These are phyloP conservation scores for Umbelopsis ramanniana DNA, from an alignment of 192 early-diverging fungal genomes.

Conservation along the genomic window DNA sequence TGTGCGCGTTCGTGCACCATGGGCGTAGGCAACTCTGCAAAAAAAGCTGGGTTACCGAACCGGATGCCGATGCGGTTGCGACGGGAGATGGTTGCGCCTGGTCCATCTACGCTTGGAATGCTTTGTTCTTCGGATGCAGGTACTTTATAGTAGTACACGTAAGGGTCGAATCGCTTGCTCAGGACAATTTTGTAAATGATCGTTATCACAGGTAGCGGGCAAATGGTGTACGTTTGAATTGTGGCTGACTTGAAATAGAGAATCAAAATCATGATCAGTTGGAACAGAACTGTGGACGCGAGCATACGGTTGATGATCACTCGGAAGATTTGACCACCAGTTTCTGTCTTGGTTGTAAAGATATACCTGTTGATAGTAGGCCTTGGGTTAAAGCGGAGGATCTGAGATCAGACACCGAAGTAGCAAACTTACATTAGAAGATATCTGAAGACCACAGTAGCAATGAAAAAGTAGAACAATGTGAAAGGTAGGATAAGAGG, in stretches of 20 bases:
- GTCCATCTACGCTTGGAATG: conserved; percentile 43
- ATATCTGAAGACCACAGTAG: conserved; percentile 75
- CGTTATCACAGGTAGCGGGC: conserved; percentile 68
- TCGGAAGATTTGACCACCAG: conserved; percentile 74
- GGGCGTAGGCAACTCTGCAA: conserved; percentile 63
- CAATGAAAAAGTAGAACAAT: conserved; percentile 63
- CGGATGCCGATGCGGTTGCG: conserved; percentile 49
- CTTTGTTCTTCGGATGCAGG: neutral
- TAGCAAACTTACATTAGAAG: conserved; percentile 58
- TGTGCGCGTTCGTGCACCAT: conserved; percentile 70
- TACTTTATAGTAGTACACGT: conserved; percentile 56
- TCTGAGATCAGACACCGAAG: neutral
- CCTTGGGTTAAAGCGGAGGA: neutral
- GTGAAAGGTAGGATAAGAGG: conserved; percentile 72
- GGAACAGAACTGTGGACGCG: conserved; percentile 66
- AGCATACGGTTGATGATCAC: conserved; percentile 72
- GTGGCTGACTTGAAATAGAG: conserved; percentile 53
- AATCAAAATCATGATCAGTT: conserved; percentile 67
- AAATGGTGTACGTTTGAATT: conserved; percentile 48
- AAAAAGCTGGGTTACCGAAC: conserved; percentile 72
- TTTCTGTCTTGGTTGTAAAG: conserved; percentile 72
- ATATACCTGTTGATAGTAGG: conserved; percentile 54
- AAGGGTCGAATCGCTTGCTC: conserved; percentile 48
- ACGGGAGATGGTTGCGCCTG: neutral
- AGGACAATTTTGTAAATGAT: conserved; percentile 55